Evolutionary conservation across 805 yeast genomes (phyloP).

Genomic region (Saccharomyces mikatae): DNA sequence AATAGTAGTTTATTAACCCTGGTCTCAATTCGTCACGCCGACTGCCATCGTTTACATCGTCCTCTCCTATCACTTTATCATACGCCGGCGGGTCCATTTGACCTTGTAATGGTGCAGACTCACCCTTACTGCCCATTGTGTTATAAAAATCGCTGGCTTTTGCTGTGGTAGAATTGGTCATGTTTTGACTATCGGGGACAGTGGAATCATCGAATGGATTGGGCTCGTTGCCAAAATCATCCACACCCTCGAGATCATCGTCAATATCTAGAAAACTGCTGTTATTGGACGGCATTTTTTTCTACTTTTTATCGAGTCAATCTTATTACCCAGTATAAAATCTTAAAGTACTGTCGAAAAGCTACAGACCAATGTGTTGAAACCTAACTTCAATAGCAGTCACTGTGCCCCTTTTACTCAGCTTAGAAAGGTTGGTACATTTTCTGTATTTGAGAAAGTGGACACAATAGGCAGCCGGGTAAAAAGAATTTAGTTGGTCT

Average conservation of each 20-base stretch:
- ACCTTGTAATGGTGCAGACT: not conserved
- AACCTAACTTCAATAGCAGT: not conserved
- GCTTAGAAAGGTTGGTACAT: not conserved
- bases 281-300: not conserved
- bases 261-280: conserved; percentile 9
- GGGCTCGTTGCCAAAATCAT: conserved; percentile 17
- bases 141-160: not conserved
- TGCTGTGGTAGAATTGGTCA: not conserved
- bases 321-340: not conserved
- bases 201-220: conserved; percentile 15
- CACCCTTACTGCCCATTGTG: not conserved
- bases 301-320: not conserved
- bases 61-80: not conserved
- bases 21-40: conserved; percentile 9
- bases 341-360: not conserved
- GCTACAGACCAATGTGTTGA: not conserved
- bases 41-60: not conserved
- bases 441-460: not conserved
- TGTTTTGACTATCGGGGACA: not conserved
- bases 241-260: conserved; percentile 25
- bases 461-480: not conserved
- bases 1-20: conserved; percentile 21
- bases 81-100: conserved; percentile 7
- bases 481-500: not conserved
- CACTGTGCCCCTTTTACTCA: not conserved